Evolutionary conservation across 108 stramenopile species (phyloP).

Genomic region (Pseudonitzschia delicatissima): DNA sequence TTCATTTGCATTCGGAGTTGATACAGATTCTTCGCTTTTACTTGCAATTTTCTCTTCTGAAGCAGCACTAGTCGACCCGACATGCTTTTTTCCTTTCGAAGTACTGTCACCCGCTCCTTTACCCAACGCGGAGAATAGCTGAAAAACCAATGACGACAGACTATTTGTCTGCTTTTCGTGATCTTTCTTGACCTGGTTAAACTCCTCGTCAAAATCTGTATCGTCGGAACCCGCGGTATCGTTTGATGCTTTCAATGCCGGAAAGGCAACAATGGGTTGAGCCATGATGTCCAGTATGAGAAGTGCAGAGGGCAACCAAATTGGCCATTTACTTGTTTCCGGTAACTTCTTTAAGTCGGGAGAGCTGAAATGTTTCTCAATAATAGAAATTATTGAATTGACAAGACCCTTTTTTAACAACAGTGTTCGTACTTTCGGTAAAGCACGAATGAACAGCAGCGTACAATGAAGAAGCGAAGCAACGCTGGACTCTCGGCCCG

Average conservation of each 20-base stretch:
- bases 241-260: slow-evolving; percentile 27
- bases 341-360: background rate
- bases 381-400: slow-evolving; percentile 40
- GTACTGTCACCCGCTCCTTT: slow-evolving; percentile 8
- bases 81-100: slow-evolving; percentile 16
- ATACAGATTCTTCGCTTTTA: background rate
- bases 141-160: slow-evolving; percentile 36
- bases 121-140: slow-evolving; percentile 39
- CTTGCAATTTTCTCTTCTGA: slow-evolving; percentile 24
- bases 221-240: slow-evolving; percentile 22
- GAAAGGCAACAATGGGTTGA: slow-evolving; percentile 54
- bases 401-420: slow-evolving; percentile 60
- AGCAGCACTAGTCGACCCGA: slow-evolving; percentile 11
- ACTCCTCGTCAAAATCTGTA: slow-evolving; percentile 40
- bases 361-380: slow-evolving; percentile 20
- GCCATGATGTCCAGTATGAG: slow-evolving; percentile 78
- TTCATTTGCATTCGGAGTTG: slow-evolving; percentile 9
- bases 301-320: slow-evolving; percentile 65
- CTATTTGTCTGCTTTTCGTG: slow-evolving; percentile 47
- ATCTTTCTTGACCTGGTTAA: slow-evolving; percentile 43
- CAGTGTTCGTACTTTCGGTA: slow-evolving; percentile 54
- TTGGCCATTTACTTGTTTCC: slow-evolving; percentile 46
- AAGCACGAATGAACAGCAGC: slow-evolving; percentile 63
- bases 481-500: slow-evolving; percentile 22
- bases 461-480: slow-evolving; percentile 60